Base-by-base conservation (phyloP, 306 rosid species). In the Rosa persica region DNA sequence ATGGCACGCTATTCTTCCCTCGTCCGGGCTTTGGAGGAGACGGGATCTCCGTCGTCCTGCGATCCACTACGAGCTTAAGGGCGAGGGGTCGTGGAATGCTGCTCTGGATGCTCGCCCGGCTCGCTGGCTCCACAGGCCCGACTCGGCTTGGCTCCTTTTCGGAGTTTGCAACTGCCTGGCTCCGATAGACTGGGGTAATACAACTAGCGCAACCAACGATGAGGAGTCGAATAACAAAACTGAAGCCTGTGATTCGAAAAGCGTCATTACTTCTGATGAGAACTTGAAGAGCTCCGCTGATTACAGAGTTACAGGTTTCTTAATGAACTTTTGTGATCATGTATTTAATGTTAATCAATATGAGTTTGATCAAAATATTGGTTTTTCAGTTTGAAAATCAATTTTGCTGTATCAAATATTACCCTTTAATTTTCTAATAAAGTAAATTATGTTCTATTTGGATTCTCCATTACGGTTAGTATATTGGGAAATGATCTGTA, bases 31-130 rank as follows among this genome's bases (percentile, higher is more conserved):
- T 1, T 43, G 82, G 0, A 75, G 81, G 8, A 65, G 83, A 15
- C 65, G 54, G 77, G 79, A 84, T 81, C 74, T 79, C 4, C 77
- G 87, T 3, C 85, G 86, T 3, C 83, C 73, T 2, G 81, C 73
- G 46, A 62, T 83, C 64, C 85, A 82, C 49, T 84, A 86, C 81
- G 94, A 85, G 58, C 74, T 81, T 67, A 93, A 82, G 20, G 98
- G 97, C 5, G 98, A 92, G 72, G 98, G 97, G 43, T 94, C 97
- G 6, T 94, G 98, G 98, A 94, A 94, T 72, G 98, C 88, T 19
- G 96, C 95, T 1, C 85, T 91, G 88, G 98, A 94, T n/a, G 85
- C 97, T 0, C 90, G 98, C 1, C 98, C 98, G 0, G 97, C 97
- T 0, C 87, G 98, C 44, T 94, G 98, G 98, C 97, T 94, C 66